Evolutionary conservation across 2,329 filamentous ascomycete genomes (phyloP), one percentile per base, ranked within the genome.

Genomic region (Capronia coronata): DNA sequence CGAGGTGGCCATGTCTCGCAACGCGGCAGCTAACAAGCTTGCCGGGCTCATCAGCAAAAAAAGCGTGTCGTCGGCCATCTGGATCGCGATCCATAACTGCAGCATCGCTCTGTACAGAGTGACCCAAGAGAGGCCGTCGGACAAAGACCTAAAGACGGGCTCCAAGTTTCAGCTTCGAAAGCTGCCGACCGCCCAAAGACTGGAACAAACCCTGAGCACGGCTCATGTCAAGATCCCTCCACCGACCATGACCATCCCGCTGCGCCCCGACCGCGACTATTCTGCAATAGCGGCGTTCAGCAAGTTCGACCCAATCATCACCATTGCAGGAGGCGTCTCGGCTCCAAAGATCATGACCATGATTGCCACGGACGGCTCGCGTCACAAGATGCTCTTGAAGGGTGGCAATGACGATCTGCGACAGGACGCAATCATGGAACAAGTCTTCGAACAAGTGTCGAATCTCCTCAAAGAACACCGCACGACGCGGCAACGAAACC

Each of bases 391-490:
- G 68, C 74, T 98, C 54, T 83, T 95, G 64, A 98, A 98, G 74
- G 89, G 89, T 55, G 90, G 93, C 14, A 91, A 91, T 63, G 93
- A 98, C 65, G 91, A 98, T 64, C 77, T 99, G 10, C 86, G 94
- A 7, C 93, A 98, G 71, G 93, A 99, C 63, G 88, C 91, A 38
- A 98, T 83, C 73, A 99, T 99, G 94, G 94, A 98, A 68, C 93
- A 99, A 68, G 93, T 98, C 1, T 99, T 98, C 65, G 87, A 90
- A 51, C 89, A 94, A 68, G 93, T 96, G 18, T 97, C 89, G 50
- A 86, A 87, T 44, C 79, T 98, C 18, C 74, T 99, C 21, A 86
- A 87, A 64, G 83, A 87, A 42, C 89, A 97, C 66, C 83, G 87
- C 48, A 79, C 83, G 10, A 96, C 93, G 2, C 84, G 89, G 32